A percentile compares a stretch with the other conserved stretches of the same genome.
Conservation (phyloP, 352 stramenopile species). For the Phytophthora vignae region DNA sequence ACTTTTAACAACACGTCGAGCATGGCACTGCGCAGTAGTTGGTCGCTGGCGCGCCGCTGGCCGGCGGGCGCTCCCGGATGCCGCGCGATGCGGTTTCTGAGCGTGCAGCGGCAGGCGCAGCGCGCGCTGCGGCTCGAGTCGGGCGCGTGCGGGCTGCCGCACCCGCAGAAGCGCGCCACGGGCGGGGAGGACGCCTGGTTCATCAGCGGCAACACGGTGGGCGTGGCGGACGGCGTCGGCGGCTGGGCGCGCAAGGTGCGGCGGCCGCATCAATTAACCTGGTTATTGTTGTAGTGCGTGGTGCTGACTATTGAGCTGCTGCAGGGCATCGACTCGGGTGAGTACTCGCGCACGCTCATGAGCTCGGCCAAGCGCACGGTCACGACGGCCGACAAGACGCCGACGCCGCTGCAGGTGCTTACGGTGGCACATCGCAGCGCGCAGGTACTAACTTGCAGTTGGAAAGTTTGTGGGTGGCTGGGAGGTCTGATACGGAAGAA, state of each 20-base stretch:
- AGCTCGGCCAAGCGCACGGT: conserved; percentile 47
- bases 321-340: conserved; percentile 87
- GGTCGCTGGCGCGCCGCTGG: no score
- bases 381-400: conserved; percentile 29
- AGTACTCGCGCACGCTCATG: conserved; percentile 90
- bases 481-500: no score
- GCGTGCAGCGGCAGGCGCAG: conserved; percentile 31
- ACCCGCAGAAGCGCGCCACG: conserved; percentile 85
- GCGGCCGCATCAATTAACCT: neutral
- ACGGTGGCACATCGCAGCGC: conserved; percentile 70
- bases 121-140: conserved; percentile 60
- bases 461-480: no score
- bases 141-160: conserved; percentile 77
- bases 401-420: conserved; percentile 74
- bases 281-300: neutral
- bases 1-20: no score
- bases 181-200: conserved; percentile 90
- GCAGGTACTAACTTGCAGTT: conserved; percentile 39
- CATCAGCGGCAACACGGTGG: conserved; percentile 75
- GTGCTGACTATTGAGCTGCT: neutral
- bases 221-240: conserved; percentile 88
- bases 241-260: conserved; percentile 86
- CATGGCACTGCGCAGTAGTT: no score
- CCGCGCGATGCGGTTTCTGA: conserved; percentile 12
- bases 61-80: no score